Conservation (phyloP, 2,329 filamentous ascomycete genomes). For the Madurella mycetomatis region DNA sequence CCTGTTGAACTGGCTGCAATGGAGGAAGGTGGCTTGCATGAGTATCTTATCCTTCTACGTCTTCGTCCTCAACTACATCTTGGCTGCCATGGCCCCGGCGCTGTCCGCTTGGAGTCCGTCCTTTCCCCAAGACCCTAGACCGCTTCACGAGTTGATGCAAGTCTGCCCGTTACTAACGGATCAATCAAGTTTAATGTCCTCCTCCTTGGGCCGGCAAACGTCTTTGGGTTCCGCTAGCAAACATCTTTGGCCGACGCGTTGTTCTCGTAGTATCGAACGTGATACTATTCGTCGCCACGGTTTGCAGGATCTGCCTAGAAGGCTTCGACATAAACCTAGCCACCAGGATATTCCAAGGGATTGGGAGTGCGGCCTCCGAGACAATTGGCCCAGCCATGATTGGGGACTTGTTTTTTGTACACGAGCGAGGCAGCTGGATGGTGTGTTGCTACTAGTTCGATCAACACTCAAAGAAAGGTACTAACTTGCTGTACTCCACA, state of each 20-base stretch:
- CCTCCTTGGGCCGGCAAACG: slow-evolving; percentile 32
- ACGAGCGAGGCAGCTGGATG: slow-evolving; percentile 35
- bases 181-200: slow-evolving; percentile 31
- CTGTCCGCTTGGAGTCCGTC: slow-evolving; percentile 30
- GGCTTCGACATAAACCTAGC: slow-evolving; percentile 26
- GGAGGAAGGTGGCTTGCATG: slow-evolving; percentile 32
- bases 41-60: slow-evolving; percentile 30
- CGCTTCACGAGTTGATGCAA: slow-evolving; percentile 26
- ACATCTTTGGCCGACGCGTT: slow-evolving; percentile 32
- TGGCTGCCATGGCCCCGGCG: slow-evolving; percentile 31
- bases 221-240: slow-evolving; percentile 37
- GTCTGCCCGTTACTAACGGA: neutral
- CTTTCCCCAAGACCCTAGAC: slow-evolving; percentile 28
- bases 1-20: slow-evolving; percentile 33
- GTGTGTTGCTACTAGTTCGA: slow-evolving; percentile 12
- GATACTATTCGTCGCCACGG: slow-evolving; percentile 24
- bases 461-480: neutral
- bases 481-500: slow-evolving; percentile 1
- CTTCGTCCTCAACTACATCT: slow-evolving; percentile 33
- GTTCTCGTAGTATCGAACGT: slow-evolving; percentile 30
- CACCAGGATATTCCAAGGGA: slow-evolving; percentile 32
- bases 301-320: slow-evolving; percentile 19
- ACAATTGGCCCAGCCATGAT: slow-evolving; percentile 33
- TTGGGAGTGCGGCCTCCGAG: slow-evolving; percentile 33
- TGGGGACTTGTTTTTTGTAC: slow-evolving; percentile 35